Conservation (phyloP, 306 rosid species). For the Dryas alaskensis region DNA sequence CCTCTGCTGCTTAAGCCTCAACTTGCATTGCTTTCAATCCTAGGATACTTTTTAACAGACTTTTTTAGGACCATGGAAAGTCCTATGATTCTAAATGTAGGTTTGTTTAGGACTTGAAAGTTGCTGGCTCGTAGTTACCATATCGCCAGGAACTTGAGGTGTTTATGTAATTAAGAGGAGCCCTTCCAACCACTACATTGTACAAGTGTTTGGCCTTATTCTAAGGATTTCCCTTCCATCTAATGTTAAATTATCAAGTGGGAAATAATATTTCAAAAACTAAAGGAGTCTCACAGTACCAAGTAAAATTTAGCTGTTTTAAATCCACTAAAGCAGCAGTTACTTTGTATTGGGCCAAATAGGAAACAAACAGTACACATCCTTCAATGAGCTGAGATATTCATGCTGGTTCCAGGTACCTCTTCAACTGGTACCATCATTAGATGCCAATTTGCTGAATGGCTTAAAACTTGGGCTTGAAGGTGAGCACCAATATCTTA, state of each 20-base stretch:
- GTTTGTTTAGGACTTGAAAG: background rate
- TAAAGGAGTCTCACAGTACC: slow-evolving; percentile 4
- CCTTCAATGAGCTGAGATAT: slow-evolving; percentile 30
- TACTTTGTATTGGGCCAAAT: background rate
- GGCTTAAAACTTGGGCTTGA: slow-evolving; percentile 84
- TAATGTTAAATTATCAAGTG: background rate
- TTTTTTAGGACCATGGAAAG: background rate
- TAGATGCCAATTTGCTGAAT: slow-evolving; percentile 61
- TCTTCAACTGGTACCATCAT: slow-evolving; percentile 59
- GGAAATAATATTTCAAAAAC: background rate
- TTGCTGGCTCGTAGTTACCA: background rate
- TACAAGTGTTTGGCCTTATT: background rate
- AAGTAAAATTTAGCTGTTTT: slow-evolving; percentile 21
- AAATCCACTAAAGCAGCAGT: slow-evolving; percentile 22
- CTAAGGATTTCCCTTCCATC: background rate
- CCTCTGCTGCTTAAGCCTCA: background rate
- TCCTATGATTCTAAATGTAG: background rate
- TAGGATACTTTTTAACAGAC: background rate
- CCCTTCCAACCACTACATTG: background rate
- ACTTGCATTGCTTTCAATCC: slow-evolving; percentile 1
- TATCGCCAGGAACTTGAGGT: background rate
- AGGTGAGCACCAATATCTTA: slow-evolving; percentile 90
- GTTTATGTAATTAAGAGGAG: background rate
- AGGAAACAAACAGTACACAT: background rate
- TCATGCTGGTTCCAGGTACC: slow-evolving; percentile 51